A percentile compares a stretch with the other conserved stretches of the same genome.
Evolutionary conservation across 1,139 yeast species (phyloP).

Genomic region (Debaryomyces sp.): DNA sequence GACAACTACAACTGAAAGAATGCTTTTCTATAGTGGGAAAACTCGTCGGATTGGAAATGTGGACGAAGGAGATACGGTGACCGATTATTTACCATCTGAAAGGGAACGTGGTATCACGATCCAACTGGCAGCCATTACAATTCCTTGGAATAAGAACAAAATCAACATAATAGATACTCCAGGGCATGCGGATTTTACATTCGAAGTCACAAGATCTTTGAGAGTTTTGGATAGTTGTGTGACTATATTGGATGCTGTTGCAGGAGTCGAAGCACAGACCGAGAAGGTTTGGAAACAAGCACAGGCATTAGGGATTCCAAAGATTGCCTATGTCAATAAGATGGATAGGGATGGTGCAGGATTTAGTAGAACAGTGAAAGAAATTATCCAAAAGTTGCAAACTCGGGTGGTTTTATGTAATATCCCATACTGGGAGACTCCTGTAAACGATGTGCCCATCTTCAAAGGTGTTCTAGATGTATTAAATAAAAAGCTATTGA

Average conservation of each 20-base stretch:
- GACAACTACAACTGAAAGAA: slow-evolving; percentile 87
- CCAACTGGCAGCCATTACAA: slow-evolving; percentile 93
- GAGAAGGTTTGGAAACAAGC: slow-evolving; percentile 97
- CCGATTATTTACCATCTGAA: slow-evolving; percentile 90
- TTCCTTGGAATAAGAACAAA: slow-evolving; percentile 78
- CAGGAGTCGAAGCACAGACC: slow-evolving; percentile 98
- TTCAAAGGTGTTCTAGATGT: slow-evolving; percentile 88
- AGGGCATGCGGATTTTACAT: slow-evolving; percentile 97
- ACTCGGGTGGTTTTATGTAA: slow-evolving; percentile 76
- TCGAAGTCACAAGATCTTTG: slow-evolving; percentile 88
- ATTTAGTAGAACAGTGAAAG: slow-evolving; percentile 84
- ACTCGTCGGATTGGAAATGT: slow-evolving; percentile 87
- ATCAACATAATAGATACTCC: slow-evolving; percentile 95
- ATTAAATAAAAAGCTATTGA: slow-evolving; percentile 62
- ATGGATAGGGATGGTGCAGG: slow-evolving; percentile 99
- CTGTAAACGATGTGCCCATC: slow-evolving; percentile 31
- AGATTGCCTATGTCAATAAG: slow-evolving; percentile 80
- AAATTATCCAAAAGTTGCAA: slow-evolving; percentile 74
- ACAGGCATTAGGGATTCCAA: slow-evolving; percentile 64
- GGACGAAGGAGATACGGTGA: slow-evolving; percentile 95
- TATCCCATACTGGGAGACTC: slow-evolving; percentile 67
- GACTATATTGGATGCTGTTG: slow-evolving; percentile 90
- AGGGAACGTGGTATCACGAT: slow-evolving; percentile 93
- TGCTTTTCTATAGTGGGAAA: slow-evolving; percentile 85
- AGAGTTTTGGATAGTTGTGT: slow-evolving; percentile 94